phyloP scores from a whole-genome alignment of 2,329 filamentous ascomycete species.

The Xylaria sp. region DNA sequence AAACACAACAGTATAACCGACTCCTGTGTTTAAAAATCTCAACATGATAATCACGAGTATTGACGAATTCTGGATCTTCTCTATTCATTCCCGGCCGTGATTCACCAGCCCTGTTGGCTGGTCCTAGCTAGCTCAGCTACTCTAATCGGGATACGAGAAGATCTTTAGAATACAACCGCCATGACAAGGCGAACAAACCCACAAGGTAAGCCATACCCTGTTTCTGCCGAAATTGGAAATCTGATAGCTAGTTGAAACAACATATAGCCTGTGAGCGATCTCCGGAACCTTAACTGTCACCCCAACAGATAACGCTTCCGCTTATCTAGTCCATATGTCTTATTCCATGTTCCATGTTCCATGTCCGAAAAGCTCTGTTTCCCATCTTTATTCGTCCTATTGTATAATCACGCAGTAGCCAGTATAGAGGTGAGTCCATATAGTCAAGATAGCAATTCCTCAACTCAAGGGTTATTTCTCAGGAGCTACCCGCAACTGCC shows the following conservation, averaged over 20 bases:
- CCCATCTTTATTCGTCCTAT: background rate
- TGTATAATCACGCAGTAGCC: slow-evolving; percentile 10
- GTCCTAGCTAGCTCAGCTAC: slow-evolving; percentile 9
- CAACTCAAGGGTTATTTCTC: background rate
- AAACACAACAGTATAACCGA: no score
- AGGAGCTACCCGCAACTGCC: slow-evolving; percentile 17
- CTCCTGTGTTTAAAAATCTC: background rate
- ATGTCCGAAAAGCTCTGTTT: background rate
- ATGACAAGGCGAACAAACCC: slow-evolving; percentile 16
- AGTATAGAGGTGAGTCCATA: background rate
- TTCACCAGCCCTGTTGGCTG: background rate
- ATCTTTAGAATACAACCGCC: background rate
- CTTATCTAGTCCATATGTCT: background rate
- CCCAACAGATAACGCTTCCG: background rate
- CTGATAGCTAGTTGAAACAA: slow-evolving; percentile 16
- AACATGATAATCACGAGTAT: background rate
- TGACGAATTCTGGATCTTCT: background rate
- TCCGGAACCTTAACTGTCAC: background rate
- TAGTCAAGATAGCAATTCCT: slow-evolving; percentile 1
- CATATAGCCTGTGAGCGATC: slow-evolving; percentile 10
- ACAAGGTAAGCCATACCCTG: background rate
- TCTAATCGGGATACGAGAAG: background rate
- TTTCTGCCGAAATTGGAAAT: slow-evolving; percentile 16
- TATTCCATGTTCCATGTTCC: background rate
- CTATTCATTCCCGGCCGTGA: background rate